Evolutionary conservation across 2,329 filamentous ascomycete species (phyloP).

Genomic region (Paraphoma chrysanthemicola): DNA sequence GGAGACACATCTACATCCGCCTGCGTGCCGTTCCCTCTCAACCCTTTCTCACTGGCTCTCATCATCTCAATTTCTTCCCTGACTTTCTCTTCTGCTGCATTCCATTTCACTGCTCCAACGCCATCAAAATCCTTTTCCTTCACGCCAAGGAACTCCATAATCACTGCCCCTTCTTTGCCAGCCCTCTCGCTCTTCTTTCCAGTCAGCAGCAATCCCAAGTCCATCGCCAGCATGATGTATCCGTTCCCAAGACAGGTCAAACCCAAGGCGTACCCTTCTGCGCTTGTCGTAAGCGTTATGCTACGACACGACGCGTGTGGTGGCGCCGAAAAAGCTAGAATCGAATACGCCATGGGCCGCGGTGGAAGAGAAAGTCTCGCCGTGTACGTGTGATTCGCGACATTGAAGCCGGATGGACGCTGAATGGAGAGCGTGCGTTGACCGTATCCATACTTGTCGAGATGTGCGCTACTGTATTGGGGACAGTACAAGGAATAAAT

Average conservation of each 20-base stretch:
- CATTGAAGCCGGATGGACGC: slow-evolving; percentile 19
- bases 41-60: not conserved
- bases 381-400: slow-evolving; percentile 18
- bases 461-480: slow-evolving; percentile 27
- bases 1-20: not conserved
- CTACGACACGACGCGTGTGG: slow-evolving; percentile 38
- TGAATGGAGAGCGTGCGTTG: slow-evolving; percentile 32
- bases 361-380: slow-evolving; percentile 37
- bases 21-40: not conserved
- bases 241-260: slow-evolving; percentile 40
- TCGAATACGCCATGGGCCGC: slow-evolving; percentile 29
- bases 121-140: slow-evolving; percentile 10
- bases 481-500: slow-evolving; percentile 38
- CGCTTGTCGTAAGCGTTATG: slow-evolving; percentile 23
- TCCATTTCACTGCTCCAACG: slow-evolving; percentile 6
- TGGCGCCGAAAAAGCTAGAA: slow-evolving; percentile 24
- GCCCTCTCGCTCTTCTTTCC: slow-evolving; percentile 22
- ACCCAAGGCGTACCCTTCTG: slow-evolving; percentile 33
- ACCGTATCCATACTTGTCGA: slow-evolving; percentile 38
- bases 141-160: slow-evolving; percentile 30
- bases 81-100: slow-evolving; percentile 9
- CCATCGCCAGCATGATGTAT: slow-evolving; percentile 32
- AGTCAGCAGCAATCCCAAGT: slow-evolving; percentile 34
- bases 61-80: slow-evolving; percentile 24
- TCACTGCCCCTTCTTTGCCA: not conserved